Evolutionary conservation across 176 grass and related monocot genomes (phyloP).

Genomic region (Carex littledalei): DNA sequence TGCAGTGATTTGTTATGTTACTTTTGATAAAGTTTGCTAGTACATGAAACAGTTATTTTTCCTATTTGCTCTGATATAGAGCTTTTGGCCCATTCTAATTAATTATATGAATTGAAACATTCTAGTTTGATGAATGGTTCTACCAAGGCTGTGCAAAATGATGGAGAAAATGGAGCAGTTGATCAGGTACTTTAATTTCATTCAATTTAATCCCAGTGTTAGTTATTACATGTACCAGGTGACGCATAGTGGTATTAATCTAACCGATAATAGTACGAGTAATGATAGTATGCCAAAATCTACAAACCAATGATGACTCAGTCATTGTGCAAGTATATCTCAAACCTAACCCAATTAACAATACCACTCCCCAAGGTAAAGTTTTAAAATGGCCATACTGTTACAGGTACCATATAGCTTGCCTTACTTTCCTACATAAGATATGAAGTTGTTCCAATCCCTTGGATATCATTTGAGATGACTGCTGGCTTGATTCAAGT

Average conservation of each 20-base stretch:
- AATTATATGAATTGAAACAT: background rate
- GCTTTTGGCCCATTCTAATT: conserved; percentile 14
- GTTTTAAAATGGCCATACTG: background rate
- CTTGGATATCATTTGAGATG: background rate
- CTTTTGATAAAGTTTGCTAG: background rate
- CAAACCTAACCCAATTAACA: background rate
- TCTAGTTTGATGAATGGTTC: conserved; percentile 24
- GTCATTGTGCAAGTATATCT: background rate
- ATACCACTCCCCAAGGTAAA: background rate
- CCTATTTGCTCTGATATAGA: background rate
- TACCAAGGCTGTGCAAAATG: background rate
- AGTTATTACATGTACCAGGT: background rate
- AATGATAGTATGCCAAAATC: background rate
- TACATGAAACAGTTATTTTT: background rate
- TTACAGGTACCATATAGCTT: background rate
- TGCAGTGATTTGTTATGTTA: background rate
- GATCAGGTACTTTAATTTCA: conserved; percentile 12
- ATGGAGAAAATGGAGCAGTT: conserved; percentile 1
- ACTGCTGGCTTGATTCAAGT: background rate
- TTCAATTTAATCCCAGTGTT: background rate
- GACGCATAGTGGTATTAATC: background rate
- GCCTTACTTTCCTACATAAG: background rate
- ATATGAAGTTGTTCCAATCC: background rate
- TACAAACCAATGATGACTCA: background rate
- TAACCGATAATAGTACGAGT: background rate